phyloP scores from a whole-genome alignment of 208 protist genomes.

The Trypanosoma theileri region DNA sequence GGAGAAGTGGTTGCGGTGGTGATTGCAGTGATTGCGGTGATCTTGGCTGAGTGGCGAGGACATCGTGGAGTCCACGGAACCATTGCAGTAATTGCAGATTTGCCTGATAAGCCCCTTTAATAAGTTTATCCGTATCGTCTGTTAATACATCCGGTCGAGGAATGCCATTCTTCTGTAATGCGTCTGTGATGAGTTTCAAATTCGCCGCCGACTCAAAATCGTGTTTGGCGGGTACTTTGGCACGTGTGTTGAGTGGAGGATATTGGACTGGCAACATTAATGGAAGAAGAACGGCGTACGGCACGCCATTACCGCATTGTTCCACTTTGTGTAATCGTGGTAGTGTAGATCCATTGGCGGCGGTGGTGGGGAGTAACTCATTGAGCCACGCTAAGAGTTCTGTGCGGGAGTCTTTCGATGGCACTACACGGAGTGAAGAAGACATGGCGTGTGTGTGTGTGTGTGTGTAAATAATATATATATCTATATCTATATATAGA shows the following conservation, averaged over 20 bases:
- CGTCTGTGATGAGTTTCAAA: slow-evolving; percentile 94
- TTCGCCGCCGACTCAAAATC: slow-evolving; percentile 97
- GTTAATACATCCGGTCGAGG: slow-evolving; percentile 58
- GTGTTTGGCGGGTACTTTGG: slow-evolving; percentile 83
- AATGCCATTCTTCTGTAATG: slow-evolving; percentile 89
- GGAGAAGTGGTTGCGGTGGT: too few species aligned
- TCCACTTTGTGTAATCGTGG: slow-evolving; percentile 70
- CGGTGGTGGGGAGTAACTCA: slow-evolving; percentile 34
- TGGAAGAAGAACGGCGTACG: slow-evolving; percentile 94
- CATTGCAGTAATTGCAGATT: slow-evolving; percentile 97
- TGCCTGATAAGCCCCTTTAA: slow-evolving; percentile 96
- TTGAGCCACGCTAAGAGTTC: slow-evolving; percentile 86
- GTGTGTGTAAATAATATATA: slow-evolving; percentile 10
- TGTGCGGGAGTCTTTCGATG: slow-evolving; percentile 52
- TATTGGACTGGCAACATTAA: slow-evolving; percentile 82
- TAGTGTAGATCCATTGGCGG: slow-evolving; percentile 34
- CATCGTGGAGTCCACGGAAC: slow-evolving; percentile 85
- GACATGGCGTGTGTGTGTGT: slow-evolving; percentile 49
- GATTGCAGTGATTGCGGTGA: too few species aligned
- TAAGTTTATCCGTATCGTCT: slow-evolving; percentile 88
- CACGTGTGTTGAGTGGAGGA: slow-evolving; percentile 77
- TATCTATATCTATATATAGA: slow-evolving; percentile 13
- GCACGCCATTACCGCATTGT: slow-evolving; percentile 83
- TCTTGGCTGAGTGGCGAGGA: slow-evolving; percentile 11
- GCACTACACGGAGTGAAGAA: slow-evolving; percentile 43